Conservation (phyloP, 2,329 filamentous ascomycete genomes). For the Calonectria montana region DNA sequence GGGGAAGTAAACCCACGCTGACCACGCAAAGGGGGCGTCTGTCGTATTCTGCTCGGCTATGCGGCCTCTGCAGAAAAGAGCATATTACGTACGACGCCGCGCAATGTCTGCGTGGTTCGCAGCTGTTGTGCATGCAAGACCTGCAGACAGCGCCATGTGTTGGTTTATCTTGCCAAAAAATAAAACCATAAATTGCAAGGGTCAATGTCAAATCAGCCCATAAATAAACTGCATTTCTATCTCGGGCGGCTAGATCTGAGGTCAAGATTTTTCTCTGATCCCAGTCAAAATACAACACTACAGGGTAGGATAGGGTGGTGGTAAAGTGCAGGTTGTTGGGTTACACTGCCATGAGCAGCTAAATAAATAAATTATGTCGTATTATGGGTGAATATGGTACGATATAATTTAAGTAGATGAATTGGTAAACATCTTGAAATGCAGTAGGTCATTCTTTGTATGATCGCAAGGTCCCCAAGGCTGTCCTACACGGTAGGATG, state of each 20-base stretch:
- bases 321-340: too few species aligned
- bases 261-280: neutral
- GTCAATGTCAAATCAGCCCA: neutral
- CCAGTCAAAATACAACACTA: neutral
- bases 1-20: neutral
- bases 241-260: neutral
- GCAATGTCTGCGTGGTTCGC: neutral
- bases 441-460: too few species aligned
- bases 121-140: neutral
- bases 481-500: too few species aligned
- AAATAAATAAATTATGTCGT: neutral
- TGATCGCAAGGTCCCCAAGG: too few species aligned
- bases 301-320: neutral
- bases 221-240: neutral
- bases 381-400: neutral
- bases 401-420: too few species aligned
- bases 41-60: neutral
- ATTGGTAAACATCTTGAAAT: too few species aligned
- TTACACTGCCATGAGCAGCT: neutral
- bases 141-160: neutral
- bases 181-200: neutral
- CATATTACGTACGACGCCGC: constrained; percentile 1
- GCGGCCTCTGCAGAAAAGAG: neutral
- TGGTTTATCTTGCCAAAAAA: neutral
- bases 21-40: neutral